phyloP scores from a whole-genome alignment of 1,284 basidiomycete species.

The Salmacisia buchloeana region DNA sequence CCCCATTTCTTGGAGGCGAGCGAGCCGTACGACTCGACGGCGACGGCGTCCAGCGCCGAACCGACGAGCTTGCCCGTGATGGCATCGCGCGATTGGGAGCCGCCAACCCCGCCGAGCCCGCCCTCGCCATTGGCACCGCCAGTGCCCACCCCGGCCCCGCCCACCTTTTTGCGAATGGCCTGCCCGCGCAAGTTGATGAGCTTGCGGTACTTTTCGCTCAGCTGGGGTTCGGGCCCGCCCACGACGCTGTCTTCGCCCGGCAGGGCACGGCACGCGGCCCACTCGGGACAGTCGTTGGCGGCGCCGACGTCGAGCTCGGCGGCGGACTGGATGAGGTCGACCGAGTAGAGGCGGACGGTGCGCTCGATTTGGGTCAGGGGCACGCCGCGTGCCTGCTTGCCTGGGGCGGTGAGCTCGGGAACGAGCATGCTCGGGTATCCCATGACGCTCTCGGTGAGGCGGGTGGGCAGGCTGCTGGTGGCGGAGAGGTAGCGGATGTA shows the following conservation, averaged over 20 bases:
- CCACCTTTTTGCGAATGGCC: constrained; percentile 5
- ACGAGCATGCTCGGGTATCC: constrained; percentile 40
- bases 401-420: constrained; percentile 24
- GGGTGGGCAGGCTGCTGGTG: constrained; percentile 26
- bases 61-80: neutral
- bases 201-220: constrained; percentile 43
- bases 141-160: neutral
- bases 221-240: constrained; percentile 33
- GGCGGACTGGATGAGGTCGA: constrained; percentile 40
- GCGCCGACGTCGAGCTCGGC: constrained; percentile 30
- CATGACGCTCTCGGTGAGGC: constrained; percentile 35
- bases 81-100: neutral
- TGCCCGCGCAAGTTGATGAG: constrained; percentile 36
- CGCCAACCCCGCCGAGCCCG: neutral
- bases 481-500: constrained; percentile 41
- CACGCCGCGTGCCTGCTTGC: constrained; percentile 26
- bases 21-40: constrained; percentile 27
- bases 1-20: constrained; percentile 40
- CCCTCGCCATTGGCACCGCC: neutral
- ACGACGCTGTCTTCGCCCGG: constrained; percentile 13
- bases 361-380: constrained; percentile 45
- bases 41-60: constrained; percentile 16
- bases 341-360: constrained; percentile 37
- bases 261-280: constrained; percentile 28
- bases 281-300: constrained; percentile 22